Base-by-base conservation (phyloP, 805 yeast species). In the Clavispora asparagi region DNA sequence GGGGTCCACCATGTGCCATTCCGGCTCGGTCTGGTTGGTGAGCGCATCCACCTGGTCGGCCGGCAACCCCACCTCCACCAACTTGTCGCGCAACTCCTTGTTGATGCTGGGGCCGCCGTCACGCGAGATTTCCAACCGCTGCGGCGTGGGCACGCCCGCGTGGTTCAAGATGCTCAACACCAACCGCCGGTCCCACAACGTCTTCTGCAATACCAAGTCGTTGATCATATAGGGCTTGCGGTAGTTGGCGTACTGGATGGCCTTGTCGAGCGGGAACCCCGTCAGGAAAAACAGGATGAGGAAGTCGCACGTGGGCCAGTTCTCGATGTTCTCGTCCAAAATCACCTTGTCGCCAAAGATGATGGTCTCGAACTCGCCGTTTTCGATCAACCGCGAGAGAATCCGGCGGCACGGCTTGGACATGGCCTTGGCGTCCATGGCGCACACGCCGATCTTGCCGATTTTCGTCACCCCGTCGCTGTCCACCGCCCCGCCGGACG, bases 261-360 rank as follows among this genome's bases (percentile, higher is more conserved):
- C 99, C 65, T 94, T 94, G 56, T 92, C 95, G 39, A 94, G 73
- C 0, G 99, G 99, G 68, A 94, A 94, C 0, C 99, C 99, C 28
- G 82, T 80, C n/a, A 96, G 87, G 65, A 94, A 94, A 66, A 94
- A 94, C 54, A 92, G 84, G 50, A 94, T 87, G 51, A 94, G 73
- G 59, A 89, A 94, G 63, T 94, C 99, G 70, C 99, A 94, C 32
- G 96, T 89, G 33, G 99, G 99, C 99, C 99, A 94, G 63, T 90
- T 89, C 68, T 94, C 98, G 48, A 94, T 79, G 78, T 73, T 70
- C 68, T 95, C 99, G 65, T 94, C 99, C 46, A 94, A 68, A 43
- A 94, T 92, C 23, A 90, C 97, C 66, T 94, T 94, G 64, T 94
- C 99, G 48, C 98, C 98, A 71, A 94, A 94, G 45, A 94, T 90